phyloP scores from a whole-genome alignment of 768 basidiomycete genomes.

The Lactifluus echinatus region DNA sequence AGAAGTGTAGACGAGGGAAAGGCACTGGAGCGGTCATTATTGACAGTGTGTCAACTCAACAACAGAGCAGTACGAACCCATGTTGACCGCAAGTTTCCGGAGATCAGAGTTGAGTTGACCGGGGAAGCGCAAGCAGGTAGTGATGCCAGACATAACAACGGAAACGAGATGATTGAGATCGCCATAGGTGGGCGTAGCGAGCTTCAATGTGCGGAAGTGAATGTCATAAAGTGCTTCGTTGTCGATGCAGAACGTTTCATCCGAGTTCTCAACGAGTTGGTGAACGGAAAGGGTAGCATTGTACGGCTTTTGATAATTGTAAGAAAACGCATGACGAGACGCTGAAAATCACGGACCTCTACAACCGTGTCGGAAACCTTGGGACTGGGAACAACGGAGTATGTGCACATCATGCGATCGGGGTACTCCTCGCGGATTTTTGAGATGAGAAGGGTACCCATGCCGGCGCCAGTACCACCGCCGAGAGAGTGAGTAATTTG shows the following conservation, averaged over 20 bases:
- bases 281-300: constrained; percentile 98
- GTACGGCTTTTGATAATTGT: constrained; percentile 57
- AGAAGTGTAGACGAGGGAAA: constrained; percentile 99
- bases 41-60: not conserved
- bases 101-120: constrained; percentile 99
- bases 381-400: constrained; percentile 95
- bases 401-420: constrained; percentile 99
- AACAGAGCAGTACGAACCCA: constrained; percentile 53
- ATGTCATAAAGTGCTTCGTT: constrained; percentile 99
- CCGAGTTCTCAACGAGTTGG: constrained; percentile 98
- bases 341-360: constrained; percentile 43
- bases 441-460: constrained; percentile 98
- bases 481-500: constrained; percentile 98
- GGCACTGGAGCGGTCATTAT: constrained; percentile 50
- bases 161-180: constrained; percentile 98
- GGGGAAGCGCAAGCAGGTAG: constrained; percentile 98
- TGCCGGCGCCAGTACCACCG: constrained; percentile 99
- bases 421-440: constrained; percentile 99
- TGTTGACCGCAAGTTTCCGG: constrained; percentile 97
- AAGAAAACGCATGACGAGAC: not conserved
- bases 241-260: constrained; percentile 99
- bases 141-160: constrained; percentile 97
- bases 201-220: constrained; percentile 96
- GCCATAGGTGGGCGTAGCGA: constrained; percentile 90
- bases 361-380: constrained; percentile 99